phyloP scores from a whole-genome alignment of 768 basidiomycete genomes.

The Suillus paluster region DNA sequence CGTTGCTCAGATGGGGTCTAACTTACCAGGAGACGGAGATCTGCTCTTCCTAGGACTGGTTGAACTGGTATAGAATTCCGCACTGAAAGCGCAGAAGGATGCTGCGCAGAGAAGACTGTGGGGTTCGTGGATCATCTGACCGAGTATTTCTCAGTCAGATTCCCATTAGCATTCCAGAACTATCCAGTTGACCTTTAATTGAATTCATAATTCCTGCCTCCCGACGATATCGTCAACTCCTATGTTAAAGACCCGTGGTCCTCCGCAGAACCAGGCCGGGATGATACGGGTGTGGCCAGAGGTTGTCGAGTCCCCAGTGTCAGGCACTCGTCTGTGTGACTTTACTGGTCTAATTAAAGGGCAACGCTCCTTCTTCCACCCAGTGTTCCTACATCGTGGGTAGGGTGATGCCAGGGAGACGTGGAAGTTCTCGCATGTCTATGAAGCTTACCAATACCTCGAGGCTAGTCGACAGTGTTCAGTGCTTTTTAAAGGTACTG shows the following conservation, averaged over 20 bases:
- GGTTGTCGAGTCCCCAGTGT: conserved; percentile 60
- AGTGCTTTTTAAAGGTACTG: not conserved
- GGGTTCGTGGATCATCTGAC: not conserved
- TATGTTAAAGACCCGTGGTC: conserved; percentile 49
- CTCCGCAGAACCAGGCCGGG: conserved; percentile 30
- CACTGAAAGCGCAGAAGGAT: not conserved
- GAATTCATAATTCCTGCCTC: not conserved
- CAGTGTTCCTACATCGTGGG: not conserved
- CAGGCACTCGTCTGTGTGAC: conserved; percentile 43
- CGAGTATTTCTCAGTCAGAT: not conserved
- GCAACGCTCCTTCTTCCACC: not conserved
- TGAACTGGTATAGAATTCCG: not conserved
- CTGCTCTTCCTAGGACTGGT: no score
- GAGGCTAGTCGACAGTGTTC: not conserved
- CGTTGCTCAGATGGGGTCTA: not conserved
- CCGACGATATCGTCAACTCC: not conserved
- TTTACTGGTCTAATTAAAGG: not conserved
- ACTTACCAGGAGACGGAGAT: not conserved
- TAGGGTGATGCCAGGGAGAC: not conserved
- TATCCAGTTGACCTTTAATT: not conserved
- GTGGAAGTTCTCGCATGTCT: not conserved
- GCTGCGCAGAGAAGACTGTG: not conserved
- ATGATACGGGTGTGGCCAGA: conserved; percentile 60
- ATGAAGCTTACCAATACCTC: not conserved
- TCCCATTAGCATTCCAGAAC: not conserved